These are phyloP conservation scores for Candida nemodendra DNA, from an alignment of 805 yeast genomes.

Conservation along the genomic window DNA sequence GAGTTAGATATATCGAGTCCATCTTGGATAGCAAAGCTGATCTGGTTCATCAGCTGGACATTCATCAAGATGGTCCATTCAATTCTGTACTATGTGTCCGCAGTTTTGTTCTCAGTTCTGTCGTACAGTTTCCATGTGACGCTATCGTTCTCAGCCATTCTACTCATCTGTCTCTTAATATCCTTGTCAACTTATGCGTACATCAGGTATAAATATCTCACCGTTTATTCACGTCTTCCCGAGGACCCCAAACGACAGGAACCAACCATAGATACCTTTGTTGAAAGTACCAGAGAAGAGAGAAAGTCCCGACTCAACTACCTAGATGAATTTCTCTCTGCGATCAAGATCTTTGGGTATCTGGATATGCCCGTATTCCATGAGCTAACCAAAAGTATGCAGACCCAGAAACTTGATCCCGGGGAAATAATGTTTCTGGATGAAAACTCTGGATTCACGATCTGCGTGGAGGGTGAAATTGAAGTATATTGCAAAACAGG, in stretches of 20 bases:
- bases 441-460: conserved; percentile 72
- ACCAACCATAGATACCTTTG: conserved; percentile 46
- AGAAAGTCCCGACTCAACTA: conserved; percentile 55
- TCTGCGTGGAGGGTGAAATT: conserved; percentile 88
- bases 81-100: conserved; percentile 20
- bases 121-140: conserved; percentile 50
- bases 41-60: conserved; percentile 21
- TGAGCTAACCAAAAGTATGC: conserved; percentile 88
- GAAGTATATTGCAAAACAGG: conserved; percentile 68
- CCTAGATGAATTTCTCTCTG: conserved; percentile 84
- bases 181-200: conserved; percentile 41
- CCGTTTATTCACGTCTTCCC: conserved; percentile 58
- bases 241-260: conserved; percentile 43
- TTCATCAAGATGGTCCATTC: conserved; percentile 14
- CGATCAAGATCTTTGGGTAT: conserved; percentile 92
- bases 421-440: conserved; percentile 77
- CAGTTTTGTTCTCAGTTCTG: conserved; percentile 28
- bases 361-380: conserved; percentile 87
- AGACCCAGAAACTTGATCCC: conserved; percentile 74
- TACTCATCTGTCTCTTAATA: conserved; percentile 32
- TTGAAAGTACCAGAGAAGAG: conserved; percentile 37
- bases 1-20: too few relatives aligned
- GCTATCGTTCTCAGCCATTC: conserved; percentile 47
- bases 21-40: too few relatives aligned
- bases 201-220: conserved; percentile 61